phyloP scores from a whole-genome alignment of 306 rosid species.

The Cicer judaicum region DNA sequence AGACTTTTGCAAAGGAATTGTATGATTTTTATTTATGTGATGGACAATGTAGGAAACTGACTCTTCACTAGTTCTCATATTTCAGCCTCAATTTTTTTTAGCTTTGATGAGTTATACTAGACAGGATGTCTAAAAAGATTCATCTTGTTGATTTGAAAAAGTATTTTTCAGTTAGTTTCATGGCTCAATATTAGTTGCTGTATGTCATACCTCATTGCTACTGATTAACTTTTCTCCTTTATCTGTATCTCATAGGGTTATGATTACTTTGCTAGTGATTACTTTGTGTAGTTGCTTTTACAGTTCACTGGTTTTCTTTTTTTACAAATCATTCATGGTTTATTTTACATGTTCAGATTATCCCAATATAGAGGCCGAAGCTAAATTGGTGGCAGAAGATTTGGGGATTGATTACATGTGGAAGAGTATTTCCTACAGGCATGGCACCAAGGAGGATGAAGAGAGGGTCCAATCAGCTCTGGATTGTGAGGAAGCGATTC shows the following conservation, averaged over 20 bases:
- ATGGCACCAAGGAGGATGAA: conserved; percentile 76
- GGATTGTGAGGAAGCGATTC: conserved; percentile 88
- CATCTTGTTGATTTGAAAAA: conserved; percentile 22
- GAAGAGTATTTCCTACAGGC: conserved; percentile 67
- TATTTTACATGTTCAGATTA: conserved; percentile 61
- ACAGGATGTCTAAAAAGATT: conserved; percentile 4
- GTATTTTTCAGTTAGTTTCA: conserved; percentile 17
- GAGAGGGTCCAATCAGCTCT: conserved; percentile 81
- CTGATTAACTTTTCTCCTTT: conserved; percentile 3
- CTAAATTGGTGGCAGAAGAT: conserved; percentile 75
- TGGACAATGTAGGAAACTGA: conserved; percentile 27
- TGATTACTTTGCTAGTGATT: conserved; percentile 24
- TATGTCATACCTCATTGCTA: conserved; percentile 23
- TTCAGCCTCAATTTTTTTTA: conserved; percentile 7
- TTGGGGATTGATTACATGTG: conserved; percentile 64
- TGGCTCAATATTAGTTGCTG: conserved; percentile 28
- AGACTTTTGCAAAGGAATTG: conserved; percentile 5
- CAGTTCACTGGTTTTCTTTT: conserved; percentile 22
- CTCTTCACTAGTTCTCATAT: not conserved
- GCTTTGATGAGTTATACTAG: conserved; percentile 34
- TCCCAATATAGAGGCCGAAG: conserved; percentile 92
- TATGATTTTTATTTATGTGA: not conserved
- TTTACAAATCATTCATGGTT: conserved; percentile 36
- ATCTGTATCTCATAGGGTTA: conserved; percentile 30
- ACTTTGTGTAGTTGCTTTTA: conserved; percentile 30